These are phyloP conservation scores for Tolypocladium inflatum DNA, from an alignment of 2,329 filamentous ascomycete genomes.

Conservation along the genomic window DNA sequence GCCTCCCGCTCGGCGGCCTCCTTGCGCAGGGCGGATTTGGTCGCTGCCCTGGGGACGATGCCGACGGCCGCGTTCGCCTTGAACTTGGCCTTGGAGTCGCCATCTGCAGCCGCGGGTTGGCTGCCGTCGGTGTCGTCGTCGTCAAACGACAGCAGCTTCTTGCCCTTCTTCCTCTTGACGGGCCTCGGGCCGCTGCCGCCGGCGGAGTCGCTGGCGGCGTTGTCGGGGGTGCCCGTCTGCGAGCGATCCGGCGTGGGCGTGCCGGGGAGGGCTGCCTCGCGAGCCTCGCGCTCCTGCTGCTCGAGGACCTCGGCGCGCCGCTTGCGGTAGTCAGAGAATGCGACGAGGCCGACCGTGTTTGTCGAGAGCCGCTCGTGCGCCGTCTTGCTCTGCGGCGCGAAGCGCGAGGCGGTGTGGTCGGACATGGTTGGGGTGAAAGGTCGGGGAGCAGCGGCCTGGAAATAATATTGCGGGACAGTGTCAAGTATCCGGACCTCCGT, in stretches of 20 bases:
- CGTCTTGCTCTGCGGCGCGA: conserved; percentile 65
- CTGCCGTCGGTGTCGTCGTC: conserved; percentile 44
- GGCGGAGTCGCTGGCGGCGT: conserved; percentile 24
- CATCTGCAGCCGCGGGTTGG: conserved; percentile 5
- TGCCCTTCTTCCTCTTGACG: conserved; percentile 35
- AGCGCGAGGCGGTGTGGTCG: conserved; percentile 42
- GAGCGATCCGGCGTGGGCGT: conserved; percentile 40
- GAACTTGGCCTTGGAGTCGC: conserved; percentile 32
- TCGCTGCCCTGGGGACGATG: conserved; percentile 56
- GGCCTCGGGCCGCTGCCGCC: conserved; percentile 7
- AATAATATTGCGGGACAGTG: no score
- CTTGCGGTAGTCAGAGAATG: conserved; percentile 91
- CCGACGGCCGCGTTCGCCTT: conserved; percentile 52
- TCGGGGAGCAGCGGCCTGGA: no score
- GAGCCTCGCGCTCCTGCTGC: conserved; percentile 73
- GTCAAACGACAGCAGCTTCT: conserved; percentile 52
- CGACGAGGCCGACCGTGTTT: conserved; percentile 83
- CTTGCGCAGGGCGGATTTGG: conserved; percentile 65
- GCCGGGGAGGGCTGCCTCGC: conserved; percentile 44
- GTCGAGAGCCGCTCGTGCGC: conserved; percentile 76
- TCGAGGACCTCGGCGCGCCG: conserved; percentile 90
- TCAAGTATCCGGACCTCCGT: no score
- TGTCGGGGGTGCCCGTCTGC: conserved; percentile 37
- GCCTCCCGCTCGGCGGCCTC: conserved; percentile 74
- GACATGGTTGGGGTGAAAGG: conserved; percentile 26